phyloP scores from a whole-genome alignment of 805 yeast species.

The Wickerhamomyces rabaulensis region DNA sequence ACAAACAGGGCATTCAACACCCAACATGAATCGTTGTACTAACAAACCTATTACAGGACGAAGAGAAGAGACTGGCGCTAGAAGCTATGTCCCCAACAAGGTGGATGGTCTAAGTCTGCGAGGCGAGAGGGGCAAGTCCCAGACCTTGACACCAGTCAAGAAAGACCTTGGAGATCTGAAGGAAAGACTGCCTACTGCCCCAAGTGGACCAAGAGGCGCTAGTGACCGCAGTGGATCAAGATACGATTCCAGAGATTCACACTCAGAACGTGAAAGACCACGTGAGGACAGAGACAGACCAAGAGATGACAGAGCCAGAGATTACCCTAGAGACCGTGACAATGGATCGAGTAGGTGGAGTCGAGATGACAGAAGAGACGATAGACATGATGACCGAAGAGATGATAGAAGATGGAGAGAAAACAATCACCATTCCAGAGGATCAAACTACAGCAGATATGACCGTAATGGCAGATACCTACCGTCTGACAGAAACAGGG shows the following conservation, averaged over 20 bases:
- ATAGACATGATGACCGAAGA: neutral
- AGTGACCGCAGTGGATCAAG: neutral
- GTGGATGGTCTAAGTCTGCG: neutral
- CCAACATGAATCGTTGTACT: neutral
- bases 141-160: neutral
- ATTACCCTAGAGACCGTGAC: neutral
- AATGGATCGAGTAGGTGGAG: neutral
- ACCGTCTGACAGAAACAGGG: neutral
- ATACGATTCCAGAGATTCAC: neutral
- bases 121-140: neutral
- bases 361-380: neutral
- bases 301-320: neutral
- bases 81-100: neutral
- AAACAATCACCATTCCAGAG: neutral
- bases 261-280: neutral
- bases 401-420: neutral
- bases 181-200: neutral
- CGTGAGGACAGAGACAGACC: neutral
- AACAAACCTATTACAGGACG: neutral
- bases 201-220: neutral
- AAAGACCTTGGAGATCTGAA: neutral
- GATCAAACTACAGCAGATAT: neutral
- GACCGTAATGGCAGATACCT: neutral
- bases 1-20: no score
- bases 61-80: neutral